These are phyloP conservation scores for Biscogniauxia mediterranea DNA, from an alignment of 2,329 filamentous ascomycete species.

Conservation along the genomic window DNA sequence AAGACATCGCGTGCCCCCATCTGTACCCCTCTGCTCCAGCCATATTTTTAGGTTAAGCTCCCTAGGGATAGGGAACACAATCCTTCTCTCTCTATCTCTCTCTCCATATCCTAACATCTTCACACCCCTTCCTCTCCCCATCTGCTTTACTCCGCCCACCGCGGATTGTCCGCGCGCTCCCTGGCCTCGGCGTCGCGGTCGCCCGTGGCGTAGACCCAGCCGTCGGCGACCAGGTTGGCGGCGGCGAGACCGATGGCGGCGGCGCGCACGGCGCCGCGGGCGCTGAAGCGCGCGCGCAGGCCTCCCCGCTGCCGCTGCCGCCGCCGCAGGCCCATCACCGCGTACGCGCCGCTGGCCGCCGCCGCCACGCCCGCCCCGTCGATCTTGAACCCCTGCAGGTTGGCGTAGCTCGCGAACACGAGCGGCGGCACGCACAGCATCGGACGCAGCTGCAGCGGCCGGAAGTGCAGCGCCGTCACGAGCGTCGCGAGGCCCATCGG, in stretches of 20 bases:
- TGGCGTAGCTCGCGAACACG: slow-evolving; percentile 57
- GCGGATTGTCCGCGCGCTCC: slow-evolving; percentile 47
- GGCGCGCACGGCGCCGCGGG: slow-evolving; percentile 50
- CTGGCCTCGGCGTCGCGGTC: slow-evolving; percentile 49
- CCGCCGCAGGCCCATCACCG: slow-evolving; percentile 52
- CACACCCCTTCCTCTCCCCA: slow-evolving; percentile 1
- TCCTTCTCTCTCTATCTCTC: neutral
- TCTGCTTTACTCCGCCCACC: slow-evolving; percentile 45
- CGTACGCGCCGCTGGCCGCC: slow-evolving; percentile 57
- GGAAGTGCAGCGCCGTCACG: slow-evolving; percentile 54
- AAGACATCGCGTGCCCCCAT: neutral
- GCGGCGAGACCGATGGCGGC: slow-evolving; percentile 49
- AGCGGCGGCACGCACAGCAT: slow-evolving; percentile 52
- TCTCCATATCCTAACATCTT: neutral
- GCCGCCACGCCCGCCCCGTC: slow-evolving; percentile 55
- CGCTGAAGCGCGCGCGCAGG: slow-evolving; percentile 36
- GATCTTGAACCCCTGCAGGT: slow-evolving; percentile 57
- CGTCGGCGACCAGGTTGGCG: slow-evolving; percentile 48
- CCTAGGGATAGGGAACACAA: neutral
- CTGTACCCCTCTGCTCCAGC: neutral
- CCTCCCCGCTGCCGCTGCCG: slow-evolving; percentile 44
- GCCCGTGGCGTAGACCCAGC: slow-evolving; percentile 51
- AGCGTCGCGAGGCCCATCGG: slow-evolving; percentile 56
- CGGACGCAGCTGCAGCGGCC: slow-evolving; percentile 50
- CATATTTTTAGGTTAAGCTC: neutral